phyloP scores from a whole-genome alignment of 441 rosid species.

The Arabidopsis hybrid region DNA sequence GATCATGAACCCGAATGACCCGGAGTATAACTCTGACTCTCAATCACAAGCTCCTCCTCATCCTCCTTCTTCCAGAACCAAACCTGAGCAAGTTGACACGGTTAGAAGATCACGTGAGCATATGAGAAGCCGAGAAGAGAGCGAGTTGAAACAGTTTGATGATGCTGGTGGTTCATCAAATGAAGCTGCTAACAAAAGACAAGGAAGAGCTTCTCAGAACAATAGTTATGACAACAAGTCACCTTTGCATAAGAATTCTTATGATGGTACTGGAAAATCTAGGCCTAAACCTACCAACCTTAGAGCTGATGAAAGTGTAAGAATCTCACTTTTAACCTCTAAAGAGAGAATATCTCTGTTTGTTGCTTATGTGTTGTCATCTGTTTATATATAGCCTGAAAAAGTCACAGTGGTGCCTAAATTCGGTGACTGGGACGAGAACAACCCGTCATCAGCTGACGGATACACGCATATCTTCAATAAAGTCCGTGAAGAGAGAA shows the following conservation, averaged over 20 bases:
- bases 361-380: background rate
- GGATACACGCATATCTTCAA: conserved; percentile 88
- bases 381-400: conserved; percentile 57
- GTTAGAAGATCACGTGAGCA: conserved; percentile 43
- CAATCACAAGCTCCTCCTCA: conserved; percentile 54
- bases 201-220: conserved; percentile 63
- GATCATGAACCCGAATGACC: conserved; percentile 76
- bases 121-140: conserved; percentile 39
- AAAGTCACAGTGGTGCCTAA: conserved; percentile 84
- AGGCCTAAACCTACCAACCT: conserved; percentile 46
- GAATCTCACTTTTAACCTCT: conserved; percentile 22
- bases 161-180: conserved; percentile 55
- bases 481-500: conserved; percentile 83
- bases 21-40: conserved; percentile 61
- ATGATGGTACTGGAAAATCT: conserved; percentile 64
- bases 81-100: conserved; percentile 50
- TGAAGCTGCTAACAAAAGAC: conserved; percentile 55
- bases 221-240: conserved; percentile 64
- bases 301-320: conserved; percentile 74
- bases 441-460: conserved; percentile 80
- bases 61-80: conserved; percentile 37
- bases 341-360: background rate
- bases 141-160: conserved; percentile 54
- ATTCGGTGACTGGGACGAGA: conserved; percentile 96
- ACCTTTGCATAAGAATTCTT: conserved; percentile 67